Base-by-base conservation (phyloP, 2,329 filamentous ascomycete species). In the Elsinoe perseae region DNA sequence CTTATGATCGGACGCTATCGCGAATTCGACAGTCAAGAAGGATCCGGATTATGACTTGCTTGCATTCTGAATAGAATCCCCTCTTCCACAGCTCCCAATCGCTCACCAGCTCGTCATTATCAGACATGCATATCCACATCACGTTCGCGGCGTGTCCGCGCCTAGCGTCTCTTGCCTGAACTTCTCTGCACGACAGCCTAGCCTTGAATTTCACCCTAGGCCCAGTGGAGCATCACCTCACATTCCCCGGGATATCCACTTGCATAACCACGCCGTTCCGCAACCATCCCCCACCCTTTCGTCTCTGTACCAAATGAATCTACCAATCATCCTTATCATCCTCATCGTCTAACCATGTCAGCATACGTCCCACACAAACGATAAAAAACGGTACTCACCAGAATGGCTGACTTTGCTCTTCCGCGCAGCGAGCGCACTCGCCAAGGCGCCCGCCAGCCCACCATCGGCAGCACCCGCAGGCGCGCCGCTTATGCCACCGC, bases 351-450 rank as follows among this genome's bases (percentile, higher is more conserved):
- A 62, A 60, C 20, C 32, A 58, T 27, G 59, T 72, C 64, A 72
- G 66, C 58, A 64, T 56, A 5, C n/a, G 42, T 20, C 25, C 12
- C 18, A 30, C 3, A 28, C 8, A 43, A 57, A 34, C 6, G n/a
- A 32, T 20, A 20, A 54, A 20, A 54, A 65, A 64, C 6, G 16
- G 53, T 52, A 85, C 88, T 83, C 82, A 96, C 92, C 92, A 78
- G 89, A 95, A 70, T 88, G 86, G 73, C 88, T 89, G 69, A 96
- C 92, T 78, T 95, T 95, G 72, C 89, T 83, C 77, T 96, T 96
- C 70, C 92, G 80, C 74, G 83, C 85, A 58, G 88, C 88, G 64
- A 95, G 74, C 48, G 89, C 91, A 73, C 86, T 89, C 20, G 89
- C 89, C 79, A 96, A 67, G 44, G 75, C 75, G 10, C 73, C 74